phyloP scores from a whole-genome alignment of 2,329 filamentous ascomycete species.

The Penicillium sp. region DNA sequence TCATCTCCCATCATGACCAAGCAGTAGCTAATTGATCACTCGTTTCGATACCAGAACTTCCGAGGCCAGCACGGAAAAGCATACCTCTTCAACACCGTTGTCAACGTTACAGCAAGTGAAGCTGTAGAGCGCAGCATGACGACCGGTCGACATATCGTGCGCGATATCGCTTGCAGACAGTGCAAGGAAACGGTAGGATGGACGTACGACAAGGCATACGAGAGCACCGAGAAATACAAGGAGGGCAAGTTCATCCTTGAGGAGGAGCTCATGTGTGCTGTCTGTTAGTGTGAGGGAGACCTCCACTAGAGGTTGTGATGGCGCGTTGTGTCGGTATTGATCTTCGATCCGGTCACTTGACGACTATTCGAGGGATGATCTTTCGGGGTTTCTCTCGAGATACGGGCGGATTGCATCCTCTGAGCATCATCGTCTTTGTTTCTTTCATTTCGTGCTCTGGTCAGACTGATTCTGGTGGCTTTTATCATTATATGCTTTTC shows the following conservation, averaged over 20 bases:
- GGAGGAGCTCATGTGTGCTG: slow-evolving; percentile 79
- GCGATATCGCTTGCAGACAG: slow-evolving; percentile 86
- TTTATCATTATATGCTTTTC: background rate
- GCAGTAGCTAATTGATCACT: slow-evolving; percentile 11
- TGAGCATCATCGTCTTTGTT: background rate
- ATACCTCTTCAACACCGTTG: slow-evolving; percentile 90
- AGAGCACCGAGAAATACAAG: slow-evolving; percentile 92
- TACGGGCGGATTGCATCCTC: slow-evolving; percentile 3
- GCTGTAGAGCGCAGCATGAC: slow-evolving; percentile 97
- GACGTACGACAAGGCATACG: slow-evolving; percentile 98
- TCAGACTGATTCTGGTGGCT: slow-evolving; percentile 12
- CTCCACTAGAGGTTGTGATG: background rate
- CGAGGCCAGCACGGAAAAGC: slow-evolving; percentile 97
- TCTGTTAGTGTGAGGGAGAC: slow-evolving; percentile 49
- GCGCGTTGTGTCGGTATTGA: background rate
- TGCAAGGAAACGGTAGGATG: slow-evolving; percentile 92
- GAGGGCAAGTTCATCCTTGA: slow-evolving; percentile 98
- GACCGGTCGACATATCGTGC: slow-evolving; percentile 87
- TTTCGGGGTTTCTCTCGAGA: background rate
- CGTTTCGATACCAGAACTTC: slow-evolving; percentile 67
- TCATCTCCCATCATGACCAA: background rate
- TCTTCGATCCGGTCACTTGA: background rate
- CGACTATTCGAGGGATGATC: background rate
- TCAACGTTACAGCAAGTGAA: slow-evolving; percentile 78
- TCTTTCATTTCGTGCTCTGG: background rate